phyloP scores from a whole-genome alignment of 1,139 yeast species.

The Sugiyamaella sp. region DNA sequence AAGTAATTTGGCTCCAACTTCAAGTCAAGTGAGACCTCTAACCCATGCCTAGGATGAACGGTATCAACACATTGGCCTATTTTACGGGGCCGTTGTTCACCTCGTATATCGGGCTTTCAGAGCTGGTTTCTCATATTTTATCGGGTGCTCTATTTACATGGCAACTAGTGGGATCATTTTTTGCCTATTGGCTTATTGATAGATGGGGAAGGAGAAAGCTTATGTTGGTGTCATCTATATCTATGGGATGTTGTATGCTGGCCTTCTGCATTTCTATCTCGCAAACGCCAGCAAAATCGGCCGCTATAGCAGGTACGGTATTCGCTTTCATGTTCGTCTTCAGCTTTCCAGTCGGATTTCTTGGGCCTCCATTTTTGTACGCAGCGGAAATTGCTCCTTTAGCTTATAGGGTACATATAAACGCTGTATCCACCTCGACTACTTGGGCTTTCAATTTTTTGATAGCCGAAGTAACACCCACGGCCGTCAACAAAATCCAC shows the following conservation, averaged over 20 bases:
- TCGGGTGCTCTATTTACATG: background rate
- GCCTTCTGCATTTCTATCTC: background rate
- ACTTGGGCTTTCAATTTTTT: constrained; percentile 46
- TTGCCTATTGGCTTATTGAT: constrained; percentile 10
- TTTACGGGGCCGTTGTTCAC: background rate
- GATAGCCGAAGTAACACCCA: constrained; percentile 47
- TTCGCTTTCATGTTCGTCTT: constrained; percentile 14
- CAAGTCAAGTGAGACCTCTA: background rate
- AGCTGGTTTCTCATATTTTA: background rate
- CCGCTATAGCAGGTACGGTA: constrained; percentile 13
- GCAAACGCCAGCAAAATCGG: constrained; percentile 7
- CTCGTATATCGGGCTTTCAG: background rate
- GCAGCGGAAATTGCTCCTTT: constrained; percentile 57
- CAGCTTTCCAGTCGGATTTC: constrained; percentile 18
- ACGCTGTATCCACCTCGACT: constrained; percentile 45
- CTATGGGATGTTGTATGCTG: background rate
- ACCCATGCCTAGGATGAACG: background rate
- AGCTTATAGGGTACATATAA: constrained; percentile 58
- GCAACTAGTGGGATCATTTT: background rate
- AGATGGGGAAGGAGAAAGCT: constrained; percentile 14
- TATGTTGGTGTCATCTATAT: background rate
- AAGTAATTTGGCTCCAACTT: background rate
- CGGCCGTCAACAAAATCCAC: constrained; percentile 51
- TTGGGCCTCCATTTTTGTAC: constrained; percentile 42
- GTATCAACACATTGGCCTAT: background rate